Percentiles rank a stretch among this genome's conserved stretches.
Conservation (phyloP, 768 basidiomycete species). For the Floccularia luteovirens region DNA sequence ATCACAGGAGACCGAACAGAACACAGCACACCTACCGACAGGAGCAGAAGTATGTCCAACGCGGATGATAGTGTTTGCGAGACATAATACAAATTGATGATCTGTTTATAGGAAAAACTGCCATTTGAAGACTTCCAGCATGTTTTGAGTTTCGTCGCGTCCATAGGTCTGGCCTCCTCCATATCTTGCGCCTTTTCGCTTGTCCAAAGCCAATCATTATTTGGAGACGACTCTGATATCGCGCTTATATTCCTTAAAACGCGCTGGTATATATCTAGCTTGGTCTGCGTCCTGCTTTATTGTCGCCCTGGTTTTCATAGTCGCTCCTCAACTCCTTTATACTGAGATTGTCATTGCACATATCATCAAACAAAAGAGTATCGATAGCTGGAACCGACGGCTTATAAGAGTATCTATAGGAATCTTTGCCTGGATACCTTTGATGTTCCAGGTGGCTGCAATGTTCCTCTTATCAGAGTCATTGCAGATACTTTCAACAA, state of each 20-base stretch:
- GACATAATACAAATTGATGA: too few relatives aligned
- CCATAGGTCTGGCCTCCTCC: neutral
- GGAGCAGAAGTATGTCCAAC: too few relatives aligned
- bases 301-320: neutral
- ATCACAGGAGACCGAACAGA: too few relatives aligned
- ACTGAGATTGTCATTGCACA: neutral
- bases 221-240: neutral
- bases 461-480: neutral
- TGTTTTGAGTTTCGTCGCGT: neutral
- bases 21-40: too few relatives aligned
- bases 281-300: neutral
- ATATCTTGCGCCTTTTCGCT: neutral
- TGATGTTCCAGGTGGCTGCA: neutral
- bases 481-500: neutral
- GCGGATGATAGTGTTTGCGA: too few relatives aligned
- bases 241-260: neutral
- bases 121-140: conserved; percentile 2
- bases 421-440: neutral
- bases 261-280: neutral
- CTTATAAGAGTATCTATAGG: neutral
- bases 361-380: neutral
- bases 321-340: conserved; percentile 1
- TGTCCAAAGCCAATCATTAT: neutral
- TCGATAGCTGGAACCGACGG: neutral
- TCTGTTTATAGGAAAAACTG: conserved; percentile 3